A percentile compares a stretch with the other conserved stretches of the same genome.
Conservation (phyloP, 1,139 yeast species). For the Hemisphaericaspora subhashii region DNA sequence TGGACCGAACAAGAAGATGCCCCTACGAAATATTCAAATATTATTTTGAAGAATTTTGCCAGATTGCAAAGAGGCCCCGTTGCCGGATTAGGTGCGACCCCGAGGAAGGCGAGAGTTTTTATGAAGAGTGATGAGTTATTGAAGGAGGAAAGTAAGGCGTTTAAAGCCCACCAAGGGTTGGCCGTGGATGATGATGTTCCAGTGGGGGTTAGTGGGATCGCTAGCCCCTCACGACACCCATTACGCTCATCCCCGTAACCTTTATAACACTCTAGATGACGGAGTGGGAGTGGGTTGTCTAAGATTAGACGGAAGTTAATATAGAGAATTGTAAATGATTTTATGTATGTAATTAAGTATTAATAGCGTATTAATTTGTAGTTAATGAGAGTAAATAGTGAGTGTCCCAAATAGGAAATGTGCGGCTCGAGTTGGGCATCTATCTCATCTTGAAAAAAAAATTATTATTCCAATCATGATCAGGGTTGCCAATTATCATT, state of each 20-base stretch:
- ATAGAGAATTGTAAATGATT: not conserved
- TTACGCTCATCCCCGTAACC: no score
- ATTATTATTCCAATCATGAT: no score
- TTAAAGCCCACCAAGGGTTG: conserved; percentile 28
- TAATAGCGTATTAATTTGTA: no score
- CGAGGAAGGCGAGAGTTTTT: conserved; percentile 22
- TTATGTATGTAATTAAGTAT: no score
- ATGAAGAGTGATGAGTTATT: conserved; percentile 45
- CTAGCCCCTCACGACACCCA: no score
- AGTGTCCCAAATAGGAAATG: conserved; percentile 1
- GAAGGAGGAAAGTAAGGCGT: conserved; percentile 56
- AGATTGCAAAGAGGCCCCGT: conserved; percentile 36
- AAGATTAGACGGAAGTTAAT: not conserved
- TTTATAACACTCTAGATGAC: no score
- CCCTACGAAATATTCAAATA: conserved; percentile 48
- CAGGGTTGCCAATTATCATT: no score
- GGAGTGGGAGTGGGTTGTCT: not conserved
- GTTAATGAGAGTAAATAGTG: no score
- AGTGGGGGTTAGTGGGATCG: not conserved
- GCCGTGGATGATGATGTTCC: conserved; percentile 6
- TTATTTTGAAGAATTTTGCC: conserved; percentile 49
- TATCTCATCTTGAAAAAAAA: conserved; percentile 1
- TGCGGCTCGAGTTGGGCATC: conserved; percentile 1
- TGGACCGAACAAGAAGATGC: conserved; percentile 57
- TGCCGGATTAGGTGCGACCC: no score